A percentile compares a stretch with the other conserved stretches of the same genome.
These are phyloP conservation scores for Sphaerosporella brunnea DNA, from an alignment of 495 filamentous ascomycete genomes.

Conservation along the genomic window DNA sequence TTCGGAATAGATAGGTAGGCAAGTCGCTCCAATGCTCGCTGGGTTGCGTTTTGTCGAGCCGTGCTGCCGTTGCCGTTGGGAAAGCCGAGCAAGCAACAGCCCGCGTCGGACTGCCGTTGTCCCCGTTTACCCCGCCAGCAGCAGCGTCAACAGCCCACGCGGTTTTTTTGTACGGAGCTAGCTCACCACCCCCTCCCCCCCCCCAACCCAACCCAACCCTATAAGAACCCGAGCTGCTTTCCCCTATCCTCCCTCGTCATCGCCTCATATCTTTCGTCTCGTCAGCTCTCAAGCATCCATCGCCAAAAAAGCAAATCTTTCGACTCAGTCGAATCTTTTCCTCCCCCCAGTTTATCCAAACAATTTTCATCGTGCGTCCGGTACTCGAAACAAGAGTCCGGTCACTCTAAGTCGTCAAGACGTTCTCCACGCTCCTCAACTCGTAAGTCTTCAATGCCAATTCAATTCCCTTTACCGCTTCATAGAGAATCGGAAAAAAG, in stretches of 20 bases:
- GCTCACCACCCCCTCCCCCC: no score
- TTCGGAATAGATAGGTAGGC: no score
- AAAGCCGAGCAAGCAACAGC: no score
- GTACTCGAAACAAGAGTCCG: slow-evolving; percentile 34
- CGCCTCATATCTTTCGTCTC: not conserved
- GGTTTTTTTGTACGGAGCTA: not conserved
- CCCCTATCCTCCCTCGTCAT: not conserved
- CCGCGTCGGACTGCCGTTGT: no score
- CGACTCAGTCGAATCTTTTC: slow-evolving; percentile 8
- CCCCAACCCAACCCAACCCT: no score
- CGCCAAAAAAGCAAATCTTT: not conserved
- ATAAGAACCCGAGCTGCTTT: not conserved
- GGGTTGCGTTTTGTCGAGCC: no score
- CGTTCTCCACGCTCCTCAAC: slow-evolving; percentile 82
- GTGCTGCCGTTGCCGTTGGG: no score
- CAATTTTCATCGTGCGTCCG: slow-evolving; percentile 25
- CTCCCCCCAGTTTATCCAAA: slow-evolving; percentile 8
- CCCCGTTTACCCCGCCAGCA: no score
- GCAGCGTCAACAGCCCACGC: no score
- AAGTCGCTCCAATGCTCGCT: no score
- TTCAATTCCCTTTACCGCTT: not conserved
- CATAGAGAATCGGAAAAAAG: no score
- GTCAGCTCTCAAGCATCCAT: not conserved
- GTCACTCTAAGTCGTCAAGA: slow-evolving; percentile 49
- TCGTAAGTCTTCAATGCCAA: slow-evolving; percentile 44